phyloP scores from a whole-genome alignment of 305 asterid genomes.

The Petunia hybrid region DNA sequence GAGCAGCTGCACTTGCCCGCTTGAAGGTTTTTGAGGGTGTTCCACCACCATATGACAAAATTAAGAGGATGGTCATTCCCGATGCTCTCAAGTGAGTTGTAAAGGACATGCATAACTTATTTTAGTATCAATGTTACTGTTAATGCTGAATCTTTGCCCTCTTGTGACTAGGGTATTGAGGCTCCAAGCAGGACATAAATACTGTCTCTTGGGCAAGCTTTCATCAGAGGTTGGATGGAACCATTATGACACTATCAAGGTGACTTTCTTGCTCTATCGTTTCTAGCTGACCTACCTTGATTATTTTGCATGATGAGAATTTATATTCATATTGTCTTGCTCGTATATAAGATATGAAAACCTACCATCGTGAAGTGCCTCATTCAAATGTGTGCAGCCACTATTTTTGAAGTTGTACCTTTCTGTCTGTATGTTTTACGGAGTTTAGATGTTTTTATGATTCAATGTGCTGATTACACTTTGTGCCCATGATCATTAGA shows the following conservation, averaged over 20 bases:
- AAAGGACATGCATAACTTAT: background rate
- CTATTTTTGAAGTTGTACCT: background rate
- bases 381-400: background rate
- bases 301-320: background rate
- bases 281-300: background rate
- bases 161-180: conserved; percentile 51
- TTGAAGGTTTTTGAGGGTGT: conserved; percentile 60
- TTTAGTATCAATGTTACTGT: background rate
- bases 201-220: conserved; percentile 58
- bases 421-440: background rate
- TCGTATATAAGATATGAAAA: background rate
- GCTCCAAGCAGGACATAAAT: conserved; percentile 59
- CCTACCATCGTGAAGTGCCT: background rate
- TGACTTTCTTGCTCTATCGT: conserved; percentile 29
- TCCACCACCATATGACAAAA: conserved; percentile 57
- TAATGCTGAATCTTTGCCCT: background rate
- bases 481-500: background rate
- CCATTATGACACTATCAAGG: conserved; percentile 55
- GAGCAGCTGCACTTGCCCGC: conserved; percentile 55
- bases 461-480: background rate
- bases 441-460: background rate
- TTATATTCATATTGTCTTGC: background rate
- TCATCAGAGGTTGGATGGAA: conserved; percentile 65
- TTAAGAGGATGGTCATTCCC: conserved; percentile 58
- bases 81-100: conserved; percentile 57